Evolutionary conservation across 2,329 filamentous ascomycete species (phyloP).

Genomic region (Blumeria hordei): DNA sequence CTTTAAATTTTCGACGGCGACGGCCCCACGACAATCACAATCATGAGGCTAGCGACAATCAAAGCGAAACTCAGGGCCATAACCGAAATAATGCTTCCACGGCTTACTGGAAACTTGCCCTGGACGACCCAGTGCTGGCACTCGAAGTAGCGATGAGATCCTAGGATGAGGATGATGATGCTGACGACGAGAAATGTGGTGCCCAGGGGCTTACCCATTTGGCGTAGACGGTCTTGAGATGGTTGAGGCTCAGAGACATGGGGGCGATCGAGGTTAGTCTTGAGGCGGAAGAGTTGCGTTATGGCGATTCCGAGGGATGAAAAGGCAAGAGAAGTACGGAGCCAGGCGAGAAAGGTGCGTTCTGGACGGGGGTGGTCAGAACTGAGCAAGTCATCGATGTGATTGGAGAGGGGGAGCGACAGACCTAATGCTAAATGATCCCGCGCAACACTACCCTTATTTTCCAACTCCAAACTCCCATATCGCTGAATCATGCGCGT

Average conservation of each 20-base stretch:
- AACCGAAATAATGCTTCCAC: slow-evolving; percentile 50
- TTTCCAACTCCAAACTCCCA: slow-evolving; percentile 45
- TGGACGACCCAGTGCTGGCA: slow-evolving; percentile 56
- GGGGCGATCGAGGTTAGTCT: slow-evolving; percentile 26
- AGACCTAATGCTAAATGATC: slow-evolving; percentile 61
- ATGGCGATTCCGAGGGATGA: slow-evolving; percentile 64
- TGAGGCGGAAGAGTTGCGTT: slow-evolving; percentile 65
- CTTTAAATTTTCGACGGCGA: no score
- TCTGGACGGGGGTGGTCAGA: slow-evolving; percentile 23
- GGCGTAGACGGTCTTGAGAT: slow-evolving; percentile 23
- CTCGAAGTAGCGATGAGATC: slow-evolving; percentile 58
- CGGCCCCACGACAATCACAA: slow-evolving; percentile 31
- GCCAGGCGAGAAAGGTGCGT: slow-evolving; percentile 66
- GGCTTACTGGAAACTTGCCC: slow-evolving; percentile 57
- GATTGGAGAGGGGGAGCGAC: slow-evolving; percentile 1
- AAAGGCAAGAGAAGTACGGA: slow-evolving; percentile 60
- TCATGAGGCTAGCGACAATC: slow-evolving; percentile 33
- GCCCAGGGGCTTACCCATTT: slow-evolving; percentile 49
- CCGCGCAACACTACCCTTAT: slow-evolving; percentile 62
- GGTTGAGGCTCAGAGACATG: slow-evolving; percentile 4
- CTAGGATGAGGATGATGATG: slow-evolving; percentile 50
- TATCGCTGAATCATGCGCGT: slow-evolving; percentile 13
- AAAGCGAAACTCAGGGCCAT: slow-evolving; percentile 37
- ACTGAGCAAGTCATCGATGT: slow-evolving; percentile 1
- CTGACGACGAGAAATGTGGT: slow-evolving; percentile 54